Base-by-base conservation (phyloP, 2,329 filamentous ascomycete genomes). In the Aspergillus uvarum region DNA sequence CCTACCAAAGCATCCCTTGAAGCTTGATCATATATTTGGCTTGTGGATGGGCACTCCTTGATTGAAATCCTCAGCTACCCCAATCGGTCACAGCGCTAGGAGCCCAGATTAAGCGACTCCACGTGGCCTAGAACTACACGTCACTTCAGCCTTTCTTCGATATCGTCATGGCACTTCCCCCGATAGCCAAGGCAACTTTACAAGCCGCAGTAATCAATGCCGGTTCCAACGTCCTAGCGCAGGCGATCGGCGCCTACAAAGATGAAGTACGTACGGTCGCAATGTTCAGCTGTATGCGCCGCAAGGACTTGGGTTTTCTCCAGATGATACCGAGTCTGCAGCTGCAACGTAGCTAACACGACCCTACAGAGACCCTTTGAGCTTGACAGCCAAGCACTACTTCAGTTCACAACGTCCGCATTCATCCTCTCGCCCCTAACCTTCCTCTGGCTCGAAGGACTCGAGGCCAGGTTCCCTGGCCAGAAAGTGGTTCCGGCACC, bases 361-460 rank as follows among this genome's bases (percentile, higher is more conserved):
- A n/a, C 4, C 3, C 31, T 42, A 51, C 59, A 80, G 78, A 71
- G 63, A 56, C 74, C 79, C 8, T 77, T 83, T 51, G 65, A 72
- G 38, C 74, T 87, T 53, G 82, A 86, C 59, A 54, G 77, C 1
- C 61, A 76, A 31, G 78, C 81, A 29, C 76, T 87, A 47, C 68
- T 83, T 21, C 83, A 83, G 63, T 87, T 87, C 71, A 78, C 84
- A 44, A 74, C 80, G 42, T 79, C 83, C 55, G 78, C 83, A 2
- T 70, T 86, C 58, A 72, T 86, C 47, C 81, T 81, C 4, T 79
- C 83, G 1, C 85, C 85, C 6, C 80, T 84, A 54, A 85, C 85
- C 63, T 86, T 83, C 66, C 72, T 83, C 58, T 87, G 85, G 84
- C 83, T 87, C 65, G 79, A 82, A 57, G 79, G 79, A 31, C 78